Evolutionary conservation across 768 basidiomycete species (phyloP).

Genomic region (Lactarius sp.): DNA sequence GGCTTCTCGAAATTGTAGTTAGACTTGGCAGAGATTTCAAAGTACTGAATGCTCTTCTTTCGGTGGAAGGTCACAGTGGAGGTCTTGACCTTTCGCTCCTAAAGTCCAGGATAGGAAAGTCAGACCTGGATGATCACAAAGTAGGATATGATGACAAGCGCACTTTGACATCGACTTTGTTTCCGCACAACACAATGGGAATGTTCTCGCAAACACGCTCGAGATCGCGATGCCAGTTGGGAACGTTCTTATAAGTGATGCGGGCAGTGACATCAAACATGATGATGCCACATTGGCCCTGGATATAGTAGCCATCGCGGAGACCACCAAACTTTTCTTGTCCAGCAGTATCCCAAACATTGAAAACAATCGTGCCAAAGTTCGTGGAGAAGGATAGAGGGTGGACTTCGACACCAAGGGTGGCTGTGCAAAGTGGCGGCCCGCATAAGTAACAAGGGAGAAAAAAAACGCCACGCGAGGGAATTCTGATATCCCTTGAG

Average conservation of each 20-base stretch:
- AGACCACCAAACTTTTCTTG: constrained; percentile 99
- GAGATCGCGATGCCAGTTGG: constrained; percentile 99
- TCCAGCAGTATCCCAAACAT: constrained; percentile 99
- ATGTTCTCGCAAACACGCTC: constrained; percentile 99
- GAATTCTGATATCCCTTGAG: background rate
- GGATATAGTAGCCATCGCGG: constrained; percentile 94
- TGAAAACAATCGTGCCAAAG: constrained; percentile 98
- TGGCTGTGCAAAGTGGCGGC: constrained; percentile 52
- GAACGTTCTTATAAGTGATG: constrained; percentile 99
- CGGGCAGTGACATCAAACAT: constrained; percentile 99
- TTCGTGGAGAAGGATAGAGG: constrained; percentile 95
- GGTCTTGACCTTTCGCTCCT: constrained; percentile 99
- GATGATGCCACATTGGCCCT: constrained; percentile 99
- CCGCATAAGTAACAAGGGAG: constrained; percentile 17
- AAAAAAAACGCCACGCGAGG: constrained; percentile 4
- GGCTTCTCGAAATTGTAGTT: constrained; percentile 99
- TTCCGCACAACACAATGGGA: constrained; percentile 98
- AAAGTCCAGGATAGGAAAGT: constrained; percentile 19
- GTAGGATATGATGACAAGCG: constrained; percentile 27
- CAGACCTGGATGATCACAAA: background rate
- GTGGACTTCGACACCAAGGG: constrained; percentile 99
- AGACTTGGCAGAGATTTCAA: constrained; percentile 98
- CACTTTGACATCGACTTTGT: constrained; percentile 99
- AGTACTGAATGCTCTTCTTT: constrained; percentile 99
- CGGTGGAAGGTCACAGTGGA: constrained; percentile 98